Evolutionary conservation across 2,329 filamentous ascomycete species (phyloP), one percentile per base, ranked within the genome.

Genomic region (Beauveria asiatica): DNA sequence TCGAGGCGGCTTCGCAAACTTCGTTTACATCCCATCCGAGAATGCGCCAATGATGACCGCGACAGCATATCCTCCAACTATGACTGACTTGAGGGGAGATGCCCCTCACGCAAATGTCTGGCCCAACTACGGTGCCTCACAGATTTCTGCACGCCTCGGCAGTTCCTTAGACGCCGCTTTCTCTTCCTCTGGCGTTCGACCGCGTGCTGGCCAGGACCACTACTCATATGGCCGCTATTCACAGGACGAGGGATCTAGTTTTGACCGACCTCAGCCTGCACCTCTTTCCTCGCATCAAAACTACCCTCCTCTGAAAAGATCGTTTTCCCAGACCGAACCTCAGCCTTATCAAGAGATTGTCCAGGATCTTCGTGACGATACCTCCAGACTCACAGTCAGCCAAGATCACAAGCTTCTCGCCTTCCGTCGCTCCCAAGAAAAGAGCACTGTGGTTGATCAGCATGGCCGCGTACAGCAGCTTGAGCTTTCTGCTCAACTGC

Each of bases 401-500:
- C 81, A 84, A 62, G 82, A 85, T 70, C 82, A 85, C 70, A 84
- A 85, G 69, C 73, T 85, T 41, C 70, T 85, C 53, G 80, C 81
- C 6, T 85, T 85, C 70, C 80, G 80, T 66, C 78, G 78, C 60
- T 74, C 76, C 9, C 79, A 80, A 64, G 82, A 85, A 69, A 85
- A 84, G 74, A 76, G 81, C 72, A 84, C 82, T 45, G 78, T 85
- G 53, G 76, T 85, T 62, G 82, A 85, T 67, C 76, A 79, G 64
- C 81, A 83, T 68, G 82, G 82, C 48, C 79, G 80, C 48, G 79
- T 84, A 65, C 82, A 84, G 68, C 80, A 83, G 65, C 76, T 85
- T n/a, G 83, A 85, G 65, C 73, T 85, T 42, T 81, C 82, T 8
- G 89, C 89, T 17, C 89, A 93, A 74, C 83, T 93, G 33, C 89